Evolutionary conservation across 257 asterid species (phyloP), one percentile per base, ranked within the genome.

Genomic region (Solanum gandarillasii): DNA sequence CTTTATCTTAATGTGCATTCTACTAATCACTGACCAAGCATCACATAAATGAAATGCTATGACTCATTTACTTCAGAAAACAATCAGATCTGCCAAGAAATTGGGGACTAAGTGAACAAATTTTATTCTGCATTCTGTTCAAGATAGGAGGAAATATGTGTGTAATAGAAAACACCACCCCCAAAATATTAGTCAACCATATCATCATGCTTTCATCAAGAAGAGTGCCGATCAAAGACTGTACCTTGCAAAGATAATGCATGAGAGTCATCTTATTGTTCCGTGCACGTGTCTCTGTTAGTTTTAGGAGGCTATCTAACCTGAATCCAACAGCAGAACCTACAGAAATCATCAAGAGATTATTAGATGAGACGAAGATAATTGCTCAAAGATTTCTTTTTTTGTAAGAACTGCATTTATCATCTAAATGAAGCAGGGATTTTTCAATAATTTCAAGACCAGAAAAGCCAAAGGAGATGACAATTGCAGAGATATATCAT

Each of bases 171-270:
- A 79, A 27, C 84, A 7, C 65, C 84, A 41, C 16, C 32, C 20
- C 36, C 38, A 5, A 78, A 41, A 79, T 43, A 79, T 14, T 79
- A 8, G 68, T 29, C 85, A 81, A 27, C 27, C 68, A 27, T 36
- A 46, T 27, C 85, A 46, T 81, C 52, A 81, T 46, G 68, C 85
- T 46, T 23, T 18, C 85, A 48, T 76, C 85, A 46, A 29, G 68
- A 82, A 52, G 71, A n/a, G 12, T 74, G 60, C 84, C 31, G 5
- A 86, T 6, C 84, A 32, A 86, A 46, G n/a, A 52, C 25, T 36
- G 55, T 87, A 95, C 99, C 98, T 96, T 96, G 94, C 99, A 96
- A 88, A 96, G 95, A 91, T 96, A 96, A 89, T 96, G 98, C 99
- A 96, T 96, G 89, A 96, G 95, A 41, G 99, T 96, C 98, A 96